These are phyloP conservation scores for Fusarium temperatum DNA, from an alignment of 2,329 filamentous ascomycete species.

Conservation along the genomic window DNA sequence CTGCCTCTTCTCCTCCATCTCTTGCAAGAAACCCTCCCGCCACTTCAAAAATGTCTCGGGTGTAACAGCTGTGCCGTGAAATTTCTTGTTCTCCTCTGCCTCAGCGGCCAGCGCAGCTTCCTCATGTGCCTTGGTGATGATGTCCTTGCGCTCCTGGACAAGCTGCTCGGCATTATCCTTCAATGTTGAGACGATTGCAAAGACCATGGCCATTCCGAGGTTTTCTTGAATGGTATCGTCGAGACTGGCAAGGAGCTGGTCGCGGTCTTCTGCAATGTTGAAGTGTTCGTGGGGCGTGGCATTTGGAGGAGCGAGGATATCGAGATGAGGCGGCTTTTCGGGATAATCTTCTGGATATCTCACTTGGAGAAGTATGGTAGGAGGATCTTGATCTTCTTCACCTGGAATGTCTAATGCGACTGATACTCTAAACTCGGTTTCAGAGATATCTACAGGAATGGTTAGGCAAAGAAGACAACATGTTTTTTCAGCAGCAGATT, in stretches of 20 bases:
- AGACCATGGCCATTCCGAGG: conserved; percentile 97
- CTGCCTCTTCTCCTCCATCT: conserved; percentile 79
- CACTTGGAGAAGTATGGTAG: conserved; percentile 82
- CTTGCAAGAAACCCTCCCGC: conserved; percentile 79
- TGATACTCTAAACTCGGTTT: conserved; percentile 86
- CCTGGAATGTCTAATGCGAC: conserved; percentile 82
- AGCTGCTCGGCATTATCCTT: conserved; percentile 93
- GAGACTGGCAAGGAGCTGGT: conserved; percentile 74
- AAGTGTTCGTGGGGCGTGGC: conserved; percentile 75
- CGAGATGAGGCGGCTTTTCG: conserved; percentile 83
- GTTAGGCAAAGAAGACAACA: conserved; percentile 21
- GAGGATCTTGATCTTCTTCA: conserved; percentile 71
- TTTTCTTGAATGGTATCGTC: conserved; percentile 86
- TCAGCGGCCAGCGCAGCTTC: conserved; percentile 70
- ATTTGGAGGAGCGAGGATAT: conserved; percentile 79
- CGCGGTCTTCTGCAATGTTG: conserved; percentile 82
- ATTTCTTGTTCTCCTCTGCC: conserved; percentile 94
- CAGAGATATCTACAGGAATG: conserved; percentile 77
- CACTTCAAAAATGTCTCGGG: conserved; percentile 85
- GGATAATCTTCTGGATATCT: conserved; percentile 92
- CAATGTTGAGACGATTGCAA: conserved; percentile 84
- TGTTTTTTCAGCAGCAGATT: neutral
- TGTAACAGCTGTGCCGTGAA: conserved; percentile 91
- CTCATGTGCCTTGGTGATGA: conserved; percentile 65
- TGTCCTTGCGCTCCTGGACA: conserved; percentile 76